Base-by-base conservation (phyloP, 1,284 basidiomycete genomes). In the Ganoderma boninense region DNA sequence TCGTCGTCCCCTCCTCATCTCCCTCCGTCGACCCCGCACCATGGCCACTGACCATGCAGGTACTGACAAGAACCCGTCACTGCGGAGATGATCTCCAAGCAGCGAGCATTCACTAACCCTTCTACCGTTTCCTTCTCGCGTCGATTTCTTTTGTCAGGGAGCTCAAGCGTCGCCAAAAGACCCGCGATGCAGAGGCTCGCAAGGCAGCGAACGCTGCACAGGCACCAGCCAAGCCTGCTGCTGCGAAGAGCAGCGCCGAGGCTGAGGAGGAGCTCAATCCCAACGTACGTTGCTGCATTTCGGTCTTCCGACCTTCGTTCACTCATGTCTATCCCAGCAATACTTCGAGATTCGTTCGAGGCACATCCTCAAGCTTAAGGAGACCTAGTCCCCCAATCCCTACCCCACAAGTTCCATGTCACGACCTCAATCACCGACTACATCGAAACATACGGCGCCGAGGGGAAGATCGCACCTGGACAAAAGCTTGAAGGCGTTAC, bases 371-470 rank as follows among this genome's bases (percentile, higher is more conserved):
- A 91, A 92, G 77, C 88, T 99, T 71, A 93, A 96, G 81, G 88
- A 94, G 80, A 94, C 95, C 62, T 92, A 94, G 81, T 83, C 89
- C 42, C 96, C 96, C 6, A 95, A 97, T 80, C 97, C 98, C 3
- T 99, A 99, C 86, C 97, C 98, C 98, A 99, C 92, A 99, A 99
- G 89, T 99, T 99, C 86, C 83, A 98, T 78, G 97, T 98, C 57
- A 87, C 93, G 62, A 86, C 85, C 73, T 95, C 94, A 20, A 86
- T 99, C 78, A 85, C 90, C 20, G 80, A 85, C 16, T 99, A 93
- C 83, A 91, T 99, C 79, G 82, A 88, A 18, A 84, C 88, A 70
- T 99, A 95, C 79, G 94, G 94, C 57, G 69, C 78, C 38, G 92
- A 95, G 66, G 93, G 92, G 68, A 87, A 89, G 80, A 89, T 97